Base-by-base conservation (phyloP, 2,329 filamentous ascomycete genomes). In the Elsinoe arachidis region DNA sequence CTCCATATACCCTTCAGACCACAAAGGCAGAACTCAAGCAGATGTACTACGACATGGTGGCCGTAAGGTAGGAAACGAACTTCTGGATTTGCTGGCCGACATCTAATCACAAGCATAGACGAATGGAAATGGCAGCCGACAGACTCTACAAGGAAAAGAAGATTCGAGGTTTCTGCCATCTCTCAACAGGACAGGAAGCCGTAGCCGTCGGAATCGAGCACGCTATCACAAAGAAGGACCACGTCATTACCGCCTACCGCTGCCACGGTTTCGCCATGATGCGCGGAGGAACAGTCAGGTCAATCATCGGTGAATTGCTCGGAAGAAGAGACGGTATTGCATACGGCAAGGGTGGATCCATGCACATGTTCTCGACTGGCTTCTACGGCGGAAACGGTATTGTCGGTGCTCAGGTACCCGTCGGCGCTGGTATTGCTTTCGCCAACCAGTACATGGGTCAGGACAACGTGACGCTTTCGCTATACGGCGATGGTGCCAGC, bases 121-220 rank as follows among this genome's bases (percentile, higher is more conserved):
- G 95, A 75, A 96, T 99, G 93, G 93, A 99, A 78, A 96, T 99
- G 92, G 91, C 92, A 65, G 90, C 93, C 78, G 93, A 99, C 74
- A 85, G 92, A 73, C 81, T 99, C 70, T 99, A 99, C 88, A 99
- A 99, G 82, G 93, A 97, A 81, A 99, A 99, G 87, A 97, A 99
- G 83, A 97, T 99, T 69, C 88, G 93, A 69, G 93, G 93, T 78
- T 99, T 99, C 87, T 99, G 93, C 80, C 93, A 99, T 79, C 78
- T 99, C 76, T 97, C 93, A 59, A 95, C 88, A 60, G 93, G 93
- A 62, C 93, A 99, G 78, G 93, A 99, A 82, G 93, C 93, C 64
- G 93, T 99, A 64, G 90, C 93, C 59, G 86, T 91, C 67, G 93
- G 93, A 72, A 97, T 99, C 70, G 93, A 99, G 79, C 89, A 96